Evolutionary conservation across 2,329 filamentous ascomycete genomes (phyloP), one percentile per base, ranked within the genome.

Genomic region (Tolypocladium guangdongense): DNA sequence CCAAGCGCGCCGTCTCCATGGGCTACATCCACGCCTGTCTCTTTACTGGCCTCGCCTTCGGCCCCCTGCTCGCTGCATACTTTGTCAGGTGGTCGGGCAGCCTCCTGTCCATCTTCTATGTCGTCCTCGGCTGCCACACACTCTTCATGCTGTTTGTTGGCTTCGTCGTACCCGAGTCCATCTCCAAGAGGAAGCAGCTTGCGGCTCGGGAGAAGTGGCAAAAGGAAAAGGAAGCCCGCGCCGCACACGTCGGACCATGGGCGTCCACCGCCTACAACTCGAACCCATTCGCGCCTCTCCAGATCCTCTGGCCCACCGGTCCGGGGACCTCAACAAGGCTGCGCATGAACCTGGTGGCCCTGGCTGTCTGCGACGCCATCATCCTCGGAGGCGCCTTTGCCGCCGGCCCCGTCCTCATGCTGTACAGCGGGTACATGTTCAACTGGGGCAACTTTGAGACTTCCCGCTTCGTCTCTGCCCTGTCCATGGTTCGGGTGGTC

Each of bases 11-110:
- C 55, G 87, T 95, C 8, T 82, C 84, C 5, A 93, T 97, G 67
- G 91, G 90, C 7, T 92, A 91, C 65, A 86, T 97, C 62, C 89
- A 97, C 62, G 90, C 89, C 12, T 90, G 86, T 60, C 75, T 99
- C 10, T 97, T 96, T 68, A 78, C 81, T 2, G 93, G 93, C n/a
- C 82, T 97, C 47, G 92, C 93, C 0, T 70, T 92, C 35, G 93
- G 93, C 0, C 93, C 93, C 8, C 77, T 95, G 3, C 64, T 95
- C 24, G 86, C 90, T 0, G 91, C 87, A 2, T 86, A 88, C 60
- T 75, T 96, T 45, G 86, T 96, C 62, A 81, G 87, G 62, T 79
- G 77, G 67, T 91, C 88, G 0, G 87, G 88, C 8, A 82, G 81
- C 45, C 76, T 95, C 18, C 67, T 96, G 7, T 80, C 83, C n/a